Conservation (phyloP, 2,329 filamentous ascomycete genomes). For the Knufia fluminis region DNA sequence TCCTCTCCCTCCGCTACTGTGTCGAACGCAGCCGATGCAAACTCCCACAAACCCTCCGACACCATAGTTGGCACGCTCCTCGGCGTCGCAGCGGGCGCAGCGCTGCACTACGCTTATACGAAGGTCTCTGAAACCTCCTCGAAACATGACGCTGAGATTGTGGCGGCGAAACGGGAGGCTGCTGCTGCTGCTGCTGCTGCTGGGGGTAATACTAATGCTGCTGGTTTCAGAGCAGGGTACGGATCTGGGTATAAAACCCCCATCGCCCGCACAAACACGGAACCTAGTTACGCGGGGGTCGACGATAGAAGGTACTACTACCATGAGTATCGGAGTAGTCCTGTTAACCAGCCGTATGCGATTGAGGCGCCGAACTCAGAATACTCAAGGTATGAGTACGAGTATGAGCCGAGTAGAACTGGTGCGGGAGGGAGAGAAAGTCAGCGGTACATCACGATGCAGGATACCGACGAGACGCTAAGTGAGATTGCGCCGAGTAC, state of each 20-base stretch:
- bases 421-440: too few species aligned
- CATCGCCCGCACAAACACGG: not conserved
- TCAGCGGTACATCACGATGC: conserved; percentile 19
- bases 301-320: conserved; percentile 9
- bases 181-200: too few species aligned
- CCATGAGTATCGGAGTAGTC: not conserved
- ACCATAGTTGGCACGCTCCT: conserved; percentile 66
- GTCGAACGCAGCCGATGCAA: conserved; percentile 12
- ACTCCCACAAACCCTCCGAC: conserved; percentile 39
- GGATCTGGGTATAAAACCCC: conserved; percentile 4
- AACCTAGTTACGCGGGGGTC: not conserved
- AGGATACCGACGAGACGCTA: conserved; percentile 16
- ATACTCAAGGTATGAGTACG: conserved; percentile 1
- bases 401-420: conserved; percentile 7
- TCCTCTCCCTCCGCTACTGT: conserved; percentile 22
- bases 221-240: too few species aligned
- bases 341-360: conserved; percentile 8
- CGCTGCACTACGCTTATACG: conserved; percentile 65
- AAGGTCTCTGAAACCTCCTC: conserved; percentile 41
- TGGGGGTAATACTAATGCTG: too few species aligned
- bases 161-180: not conserved
- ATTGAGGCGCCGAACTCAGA: conserved; percentile 18
- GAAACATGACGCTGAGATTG: conserved; percentile 3
- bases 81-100: conserved; percentile 68
- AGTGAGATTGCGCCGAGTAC: conserved; percentile 12